phyloP scores from a whole-genome alignment of 257 asterid genomes.

The Capsicum chinense region DNA sequence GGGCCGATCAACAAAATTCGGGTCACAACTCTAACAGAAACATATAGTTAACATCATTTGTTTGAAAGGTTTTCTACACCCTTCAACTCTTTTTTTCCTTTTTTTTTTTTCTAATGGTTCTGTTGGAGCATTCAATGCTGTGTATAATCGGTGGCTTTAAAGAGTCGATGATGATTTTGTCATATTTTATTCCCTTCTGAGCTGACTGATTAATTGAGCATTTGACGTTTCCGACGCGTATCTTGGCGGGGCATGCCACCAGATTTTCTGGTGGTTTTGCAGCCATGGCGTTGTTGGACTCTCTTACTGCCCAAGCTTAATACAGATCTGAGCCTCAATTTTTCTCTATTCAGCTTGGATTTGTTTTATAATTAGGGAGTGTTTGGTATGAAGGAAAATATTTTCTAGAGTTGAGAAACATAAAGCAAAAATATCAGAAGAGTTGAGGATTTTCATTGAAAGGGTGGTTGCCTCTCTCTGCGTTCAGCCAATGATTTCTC shows the following conservation, averaged over 20 bases:
- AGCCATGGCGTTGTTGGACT: constrained; percentile 32
- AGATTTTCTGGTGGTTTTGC: not conserved
- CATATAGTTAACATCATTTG: not conserved
- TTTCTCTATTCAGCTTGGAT: too few relatives aligned
- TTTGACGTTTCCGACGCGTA: not conserved
- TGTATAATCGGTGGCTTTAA: too few relatives aligned
- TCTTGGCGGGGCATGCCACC: not conserved
- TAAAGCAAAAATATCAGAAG: not conserved
- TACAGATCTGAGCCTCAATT: constrained; percentile 16
- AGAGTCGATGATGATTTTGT: constrained; percentile 1
- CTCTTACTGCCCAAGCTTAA: not conserved
- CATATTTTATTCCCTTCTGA: not conserved
- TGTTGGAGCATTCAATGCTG: too few relatives aligned
- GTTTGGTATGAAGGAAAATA: too few relatives aligned
- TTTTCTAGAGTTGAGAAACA: too few relatives aligned
- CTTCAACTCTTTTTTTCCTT: not conserved
- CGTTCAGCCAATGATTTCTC: constrained; percentile 38
- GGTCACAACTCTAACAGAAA: too few relatives aligned
- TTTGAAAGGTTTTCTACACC: not conserved
- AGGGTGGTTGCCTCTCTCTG: constrained; percentile 69
- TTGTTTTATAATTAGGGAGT: too few relatives aligned
- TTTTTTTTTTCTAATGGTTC: too few relatives aligned
- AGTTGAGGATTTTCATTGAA: constrained; percentile 32
- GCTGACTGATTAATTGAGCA: not conserved
- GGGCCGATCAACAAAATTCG: too few relatives aligned